Base-by-base conservation (phyloP, 2,329 filamentous ascomycete genomes). In the Alternaria sp. region DNA sequence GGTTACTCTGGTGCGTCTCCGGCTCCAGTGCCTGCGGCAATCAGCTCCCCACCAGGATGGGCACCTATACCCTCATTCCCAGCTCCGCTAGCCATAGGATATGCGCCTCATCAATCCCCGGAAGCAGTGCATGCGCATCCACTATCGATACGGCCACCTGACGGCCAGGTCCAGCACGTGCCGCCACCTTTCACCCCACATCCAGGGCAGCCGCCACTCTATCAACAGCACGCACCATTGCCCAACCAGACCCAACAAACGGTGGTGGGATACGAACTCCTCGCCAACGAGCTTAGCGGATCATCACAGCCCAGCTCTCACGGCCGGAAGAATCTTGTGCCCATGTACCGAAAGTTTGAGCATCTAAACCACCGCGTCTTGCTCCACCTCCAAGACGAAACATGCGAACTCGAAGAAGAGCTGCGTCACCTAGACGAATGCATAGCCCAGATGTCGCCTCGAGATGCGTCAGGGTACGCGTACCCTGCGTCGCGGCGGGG, bases 291-390 rank as follows among this genome's bases (percentile, higher is more conserved):
- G 61, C 72, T 81, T 54, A 73, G 75, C 58, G 71, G 75, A 56
- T 33, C 60, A 61, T 63, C 25, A 69, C 71, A 20, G 71, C n/a
- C 46, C 63, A 70, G 65, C 64, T 61, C 60, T 37, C 51, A 9
- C 4, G 64, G 63, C 15, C 58, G 66, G 15, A 72, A 65, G 20
- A 37, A 45, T 41, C 55, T 80, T 8, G 71, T 73, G 9, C 92
- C 93, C 1, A 86, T 97, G 62, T 97, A 97, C 78, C 88, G 94
- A 46, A 90, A 90, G 60, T 97, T 97, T 73, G 90, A 92, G 75
- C 86, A 88, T 11, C 82, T 97, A 18, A 94, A 96, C 71, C 93
- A 97, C 76, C 89, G 94, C 3, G 82, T 97, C 3, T 82, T 97
- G 3, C 84, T 97, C 0, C 90, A 96, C 66, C 84, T 97, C 15